These are phyloP conservation scores for Cladophialophora chaetospira DNA, from an alignment of 2,329 filamentous ascomycete species.

Conservation along the genomic window DNA sequence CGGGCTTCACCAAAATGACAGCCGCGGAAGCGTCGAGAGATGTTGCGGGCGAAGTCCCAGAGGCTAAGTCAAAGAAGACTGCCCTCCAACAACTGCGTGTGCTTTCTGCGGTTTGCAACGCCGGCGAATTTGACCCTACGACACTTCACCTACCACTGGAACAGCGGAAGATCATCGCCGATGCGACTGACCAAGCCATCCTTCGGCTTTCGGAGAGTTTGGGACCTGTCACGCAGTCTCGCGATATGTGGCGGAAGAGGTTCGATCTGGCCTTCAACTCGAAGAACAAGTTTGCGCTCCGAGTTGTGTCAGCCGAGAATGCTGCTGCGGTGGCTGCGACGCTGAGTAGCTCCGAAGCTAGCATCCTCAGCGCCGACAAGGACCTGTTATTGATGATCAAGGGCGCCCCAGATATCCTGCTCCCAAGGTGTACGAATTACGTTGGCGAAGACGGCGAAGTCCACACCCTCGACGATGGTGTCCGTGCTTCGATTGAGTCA, in stretches of 20 bases:
- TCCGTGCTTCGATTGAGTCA: conserved; percentile 53
- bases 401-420: conserved; percentile 73
- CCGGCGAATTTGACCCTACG: conserved; percentile 71
- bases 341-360: conserved; percentile 37
- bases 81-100: conserved; percentile 62
- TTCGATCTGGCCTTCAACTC: conserved; percentile 76
- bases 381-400: conserved; percentile 67
- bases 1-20: conserved; percentile 57
- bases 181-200: conserved; percentile 75
- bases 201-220: conserved; percentile 70
- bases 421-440: conserved; percentile 63
- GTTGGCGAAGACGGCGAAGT: conserved; percentile 59
- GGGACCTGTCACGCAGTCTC: conserved; percentile 61
- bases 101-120: conserved; percentile 70
- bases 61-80: conserved; percentile 34
- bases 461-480: conserved; percentile 51
- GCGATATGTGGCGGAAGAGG: conserved; percentile 64
- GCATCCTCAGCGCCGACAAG: conserved; percentile 39
- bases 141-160: conserved; percentile 61
- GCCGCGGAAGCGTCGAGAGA: conserved; percentile 56
- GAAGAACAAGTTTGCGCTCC: conserved; percentile 81
- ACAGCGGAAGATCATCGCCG: conserved; percentile 68
- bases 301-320: conserved; percentile 52
- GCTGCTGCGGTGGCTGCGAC: conserved; percentile 19
- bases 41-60: conserved; percentile 35